Evolutionary conservation across 768 basidiomycete genomes (phyloP).

Genomic region (Suillus hirtellus): DNA sequence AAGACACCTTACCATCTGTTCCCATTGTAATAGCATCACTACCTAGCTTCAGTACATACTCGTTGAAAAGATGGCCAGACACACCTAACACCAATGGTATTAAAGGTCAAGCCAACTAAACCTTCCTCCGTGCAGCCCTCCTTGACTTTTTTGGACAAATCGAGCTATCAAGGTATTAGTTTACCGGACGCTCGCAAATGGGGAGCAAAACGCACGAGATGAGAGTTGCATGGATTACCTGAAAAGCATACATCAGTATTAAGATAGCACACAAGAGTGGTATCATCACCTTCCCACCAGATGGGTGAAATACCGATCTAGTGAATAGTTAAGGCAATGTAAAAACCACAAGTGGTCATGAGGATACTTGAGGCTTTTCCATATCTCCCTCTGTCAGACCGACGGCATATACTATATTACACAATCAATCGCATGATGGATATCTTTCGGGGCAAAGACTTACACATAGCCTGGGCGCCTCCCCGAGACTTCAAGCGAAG

Average conservation of each 20-base stretch:
- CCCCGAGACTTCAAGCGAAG: conserved; percentile 49
- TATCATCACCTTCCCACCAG: conserved; percentile 84
- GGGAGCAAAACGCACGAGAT: conserved; percentile 52
- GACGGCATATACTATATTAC: conserved; percentile 62
- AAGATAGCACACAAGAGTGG: not conserved
- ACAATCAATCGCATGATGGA: not conserved
- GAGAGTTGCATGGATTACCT: conserved; percentile 88
- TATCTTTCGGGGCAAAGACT: conserved; percentile 27
- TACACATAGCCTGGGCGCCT: conserved; percentile 86
- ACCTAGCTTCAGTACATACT: conserved; percentile 7
- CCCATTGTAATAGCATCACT: conserved; percentile 92
- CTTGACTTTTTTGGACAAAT: conserved; percentile 77
- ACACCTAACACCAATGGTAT: conserved; percentile 83
- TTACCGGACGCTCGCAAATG: not conserved
- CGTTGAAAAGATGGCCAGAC: conserved; percentile 14
- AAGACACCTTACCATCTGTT: conserved; percentile 63
- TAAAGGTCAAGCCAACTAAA: conserved; percentile 80
- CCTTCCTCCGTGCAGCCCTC: conserved; percentile 81
- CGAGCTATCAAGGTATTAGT: conserved; percentile 50
- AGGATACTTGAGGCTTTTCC: conserved; percentile 74
- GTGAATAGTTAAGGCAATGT: conserved; percentile 14
- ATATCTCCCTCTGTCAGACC: conserved; percentile 80
- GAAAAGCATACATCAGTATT: conserved; percentile 1
- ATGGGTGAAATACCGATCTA: conserved; percentile 86
- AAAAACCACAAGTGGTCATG: conserved; percentile 8